phyloP scores from a whole-genome alignment of 805 yeast genomes.

The Citeromyces matritensis region DNA sequence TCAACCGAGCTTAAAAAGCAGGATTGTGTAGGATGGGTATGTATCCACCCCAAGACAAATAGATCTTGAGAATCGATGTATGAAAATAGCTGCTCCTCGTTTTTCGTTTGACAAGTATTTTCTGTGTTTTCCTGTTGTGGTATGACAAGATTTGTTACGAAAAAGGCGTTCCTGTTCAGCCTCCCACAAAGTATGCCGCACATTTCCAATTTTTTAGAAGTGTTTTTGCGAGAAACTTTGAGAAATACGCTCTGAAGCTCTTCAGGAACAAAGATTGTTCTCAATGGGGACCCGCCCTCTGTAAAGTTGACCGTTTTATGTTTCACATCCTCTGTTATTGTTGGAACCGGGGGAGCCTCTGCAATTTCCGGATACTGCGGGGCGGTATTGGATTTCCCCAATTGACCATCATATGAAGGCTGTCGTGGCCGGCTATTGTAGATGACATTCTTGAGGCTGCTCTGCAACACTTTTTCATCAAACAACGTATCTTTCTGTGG shows the following conservation, averaged over 20 bases:
- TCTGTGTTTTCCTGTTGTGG: constrained; percentile 51
- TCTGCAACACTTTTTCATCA: constrained; percentile 2
- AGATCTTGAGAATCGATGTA: constrained; percentile 38
- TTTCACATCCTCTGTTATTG: constrained; percentile 5
- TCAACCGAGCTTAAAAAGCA: constrained; percentile 55
- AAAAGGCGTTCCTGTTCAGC: constrained; percentile 44
- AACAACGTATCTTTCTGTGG: background rate
- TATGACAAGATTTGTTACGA: constrained; percentile 43
- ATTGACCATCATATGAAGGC: no score
- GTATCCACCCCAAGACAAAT: constrained; percentile 63
- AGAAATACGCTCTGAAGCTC: constrained; percentile 26
- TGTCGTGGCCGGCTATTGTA: background rate
- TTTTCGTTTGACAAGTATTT: constrained; percentile 45
- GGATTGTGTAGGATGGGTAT: constrained; percentile 63
- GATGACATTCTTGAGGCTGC: background rate
- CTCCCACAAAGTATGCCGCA: constrained; percentile 57
- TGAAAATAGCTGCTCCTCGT: constrained; percentile 44
- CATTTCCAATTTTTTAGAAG: constrained; percentile 36
- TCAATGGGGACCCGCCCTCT: constrained; percentile 40
- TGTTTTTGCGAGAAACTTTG: constrained; percentile 30
- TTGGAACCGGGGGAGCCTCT: background rate
- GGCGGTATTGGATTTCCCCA: background rate
- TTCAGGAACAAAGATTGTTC: constrained; percentile 34
- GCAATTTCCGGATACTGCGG: background rate
- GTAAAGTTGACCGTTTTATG: constrained; percentile 27